These are phyloP conservation scores for Tricholomella constricta DNA, from an alignment of 768 basidiomycete species.

Conservation along the genomic window DNA sequence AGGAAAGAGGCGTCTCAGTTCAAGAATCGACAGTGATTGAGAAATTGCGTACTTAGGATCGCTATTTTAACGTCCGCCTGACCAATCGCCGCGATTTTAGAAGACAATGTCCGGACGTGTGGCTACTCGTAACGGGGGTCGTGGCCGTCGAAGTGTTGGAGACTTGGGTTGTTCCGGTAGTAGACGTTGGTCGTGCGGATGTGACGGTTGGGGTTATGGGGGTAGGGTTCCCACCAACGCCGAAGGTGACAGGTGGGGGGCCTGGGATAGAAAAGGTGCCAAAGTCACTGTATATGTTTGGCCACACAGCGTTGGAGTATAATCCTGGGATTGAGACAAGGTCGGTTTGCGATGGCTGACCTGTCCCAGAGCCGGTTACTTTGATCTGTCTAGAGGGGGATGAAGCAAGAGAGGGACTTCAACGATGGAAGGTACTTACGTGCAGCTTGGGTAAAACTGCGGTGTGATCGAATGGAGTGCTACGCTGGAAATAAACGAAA, in stretches of 20 bases:
- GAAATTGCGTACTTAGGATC: not conserved
- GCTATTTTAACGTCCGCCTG: slow-evolving; percentile 13
- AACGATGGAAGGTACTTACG: slow-evolving; percentile 33
- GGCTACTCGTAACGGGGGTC: slow-evolving; percentile 16
- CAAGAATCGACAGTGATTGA: not conserved
- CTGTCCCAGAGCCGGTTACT: slow-evolving; percentile 38
- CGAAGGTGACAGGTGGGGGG: slow-evolving; percentile 35
- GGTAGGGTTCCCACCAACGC: slow-evolving; percentile 17
- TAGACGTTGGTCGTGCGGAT: slow-evolving; percentile 9
- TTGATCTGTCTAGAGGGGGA: slow-evolving; percentile 31
- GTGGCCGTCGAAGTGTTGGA: not conserved
- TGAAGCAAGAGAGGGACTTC: not conserved
- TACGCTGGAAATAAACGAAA: slow-evolving; percentile 28
- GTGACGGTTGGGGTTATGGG: slow-evolving; percentile 12
- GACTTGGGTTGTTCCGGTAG: slow-evolving; percentile 6
- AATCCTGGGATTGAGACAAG: slow-evolving; percentile 37
- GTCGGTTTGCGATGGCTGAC: slow-evolving; percentile 34
- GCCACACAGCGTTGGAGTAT: slow-evolving; percentile 34
- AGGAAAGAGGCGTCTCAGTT: not conserved
- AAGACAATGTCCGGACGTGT: slow-evolving; percentile 25
- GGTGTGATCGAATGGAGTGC: slow-evolving; percentile 46
- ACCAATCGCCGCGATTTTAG: slow-evolving; percentile 26
- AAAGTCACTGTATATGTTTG: slow-evolving; percentile 37
- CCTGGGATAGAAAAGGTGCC: slow-evolving; percentile 39
- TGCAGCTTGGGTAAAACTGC: slow-evolving; percentile 52